Evolutionary conservation across 306 rosid species (phyloP).

Genomic region (Quillaja saponaria): DNA sequence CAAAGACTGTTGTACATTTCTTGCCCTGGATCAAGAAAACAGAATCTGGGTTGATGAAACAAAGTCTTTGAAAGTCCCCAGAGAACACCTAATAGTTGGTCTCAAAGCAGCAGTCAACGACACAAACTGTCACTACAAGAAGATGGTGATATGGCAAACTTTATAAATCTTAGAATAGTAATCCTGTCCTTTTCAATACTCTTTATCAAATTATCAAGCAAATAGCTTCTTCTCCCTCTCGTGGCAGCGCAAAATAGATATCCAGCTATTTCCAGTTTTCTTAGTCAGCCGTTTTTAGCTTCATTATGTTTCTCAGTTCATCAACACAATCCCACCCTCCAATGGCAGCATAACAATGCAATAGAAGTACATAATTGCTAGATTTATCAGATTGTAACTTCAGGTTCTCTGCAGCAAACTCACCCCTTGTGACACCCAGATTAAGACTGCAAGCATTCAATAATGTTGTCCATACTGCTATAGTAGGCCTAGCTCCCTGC

Average conservation of each 20-base stretch:
- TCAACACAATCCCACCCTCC: conserved; percentile 65
- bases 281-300: conserved; percentile 49
- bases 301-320: conserved; percentile 51
- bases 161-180: not conserved
- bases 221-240: conserved; percentile 18
- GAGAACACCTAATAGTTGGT: too few relatives aligned
- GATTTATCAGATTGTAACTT: conserved; percentile 54
- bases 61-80: too few relatives aligned
- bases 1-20: too few relatives aligned
- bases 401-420: conserved; percentile 54
- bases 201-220: too few relatives aligned
- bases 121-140: too few relatives aligned
- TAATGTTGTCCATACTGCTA: conserved; percentile 56
- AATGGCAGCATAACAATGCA: conserved; percentile 59
- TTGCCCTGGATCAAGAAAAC: too few relatives aligned
- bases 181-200: conserved; percentile 3
- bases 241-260: conserved; percentile 28
- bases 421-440: conserved; percentile 52
- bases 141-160: not conserved
- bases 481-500: conserved; percentile 40
- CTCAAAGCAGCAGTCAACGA: too few relatives aligned
- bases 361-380: conserved; percentile 46
- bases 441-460: conserved; percentile 55
- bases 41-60: too few relatives aligned
- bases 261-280: conserved; percentile 66